phyloP scores from a whole-genome alignment of 306 rosid genomes.

The Castanea mollissima region DNA sequence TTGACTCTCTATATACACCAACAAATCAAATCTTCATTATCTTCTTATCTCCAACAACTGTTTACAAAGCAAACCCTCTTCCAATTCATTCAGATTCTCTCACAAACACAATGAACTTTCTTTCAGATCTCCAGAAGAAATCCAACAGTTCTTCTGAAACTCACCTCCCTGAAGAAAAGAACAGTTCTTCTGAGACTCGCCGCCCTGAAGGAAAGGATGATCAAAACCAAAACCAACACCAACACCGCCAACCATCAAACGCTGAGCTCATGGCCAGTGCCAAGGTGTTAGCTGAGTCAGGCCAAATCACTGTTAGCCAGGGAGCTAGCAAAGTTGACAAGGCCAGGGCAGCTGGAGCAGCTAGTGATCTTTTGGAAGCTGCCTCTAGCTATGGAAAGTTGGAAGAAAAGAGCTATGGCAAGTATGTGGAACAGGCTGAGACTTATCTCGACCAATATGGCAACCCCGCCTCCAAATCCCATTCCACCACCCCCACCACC shows the following conservation, averaged over 20 bases:
- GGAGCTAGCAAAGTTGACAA: slow-evolving; percentile 25
- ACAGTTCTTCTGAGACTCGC: no score
- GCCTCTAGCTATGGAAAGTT: slow-evolving; percentile 23
- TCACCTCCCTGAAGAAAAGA: no score
- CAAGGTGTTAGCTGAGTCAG: slow-evolving; percentile 25
- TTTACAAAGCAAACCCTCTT: no score
- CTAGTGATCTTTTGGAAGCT: slow-evolving; percentile 20
- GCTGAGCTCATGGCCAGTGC: slow-evolving; percentile 29
- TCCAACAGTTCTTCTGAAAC: no score
- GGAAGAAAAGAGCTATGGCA: slow-evolving; percentile 22
- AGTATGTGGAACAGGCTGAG: slow-evolving; percentile 25
- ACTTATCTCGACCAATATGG: slow-evolving; percentile 21
- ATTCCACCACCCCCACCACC: not conserved
- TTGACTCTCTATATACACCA: no score
- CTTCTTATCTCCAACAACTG: no score
- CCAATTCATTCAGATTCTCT: no score
- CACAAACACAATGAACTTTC: no score
- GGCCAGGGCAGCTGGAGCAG: slow-evolving; percentile 20
- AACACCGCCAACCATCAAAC: not conserved
- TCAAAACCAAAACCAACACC: not conserved
- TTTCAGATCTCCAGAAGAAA: no score
- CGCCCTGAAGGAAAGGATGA: no score
- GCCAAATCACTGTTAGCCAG: not conserved
- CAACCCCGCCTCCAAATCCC: not conserved
- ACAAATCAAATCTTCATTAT: no score